Percentiles rank a stretch among this genome's conserved stretches.
These are phyloP conservation scores for Pseudogymnoascus destructans DNA, from an alignment of 2,329 filamentous ascomycete genomes.

Conservation along the genomic window DNA sequence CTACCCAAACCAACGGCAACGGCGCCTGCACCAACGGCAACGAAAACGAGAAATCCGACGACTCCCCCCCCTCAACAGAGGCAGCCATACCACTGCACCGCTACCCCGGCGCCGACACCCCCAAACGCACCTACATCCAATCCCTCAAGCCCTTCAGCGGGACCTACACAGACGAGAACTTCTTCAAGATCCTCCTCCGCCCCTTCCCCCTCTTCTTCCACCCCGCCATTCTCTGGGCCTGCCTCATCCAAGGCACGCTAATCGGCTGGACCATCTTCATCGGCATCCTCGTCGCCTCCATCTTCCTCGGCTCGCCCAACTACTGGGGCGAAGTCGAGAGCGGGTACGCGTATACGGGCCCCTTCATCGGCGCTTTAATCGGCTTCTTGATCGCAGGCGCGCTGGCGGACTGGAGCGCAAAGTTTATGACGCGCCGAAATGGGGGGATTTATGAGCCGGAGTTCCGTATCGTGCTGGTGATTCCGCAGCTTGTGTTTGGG, in stretches of 20 bases:
- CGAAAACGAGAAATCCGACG: not conserved
- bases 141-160: slow-evolving; percentile 64
- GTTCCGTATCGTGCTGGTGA: slow-evolving; percentile 70
- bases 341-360: slow-evolving; percentile 76
- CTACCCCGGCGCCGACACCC: slow-evolving; percentile 15
- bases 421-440: slow-evolving; percentile 59
- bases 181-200: slow-evolving; percentile 50
- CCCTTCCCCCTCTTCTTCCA: slow-evolving; percentile 76
- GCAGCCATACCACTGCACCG: not conserved
- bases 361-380: slow-evolving; percentile 69
- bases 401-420: slow-evolving; percentile 60
- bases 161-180: slow-evolving; percentile 64
- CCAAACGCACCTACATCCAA: slow-evolving; percentile 43
- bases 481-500: slow-evolving; percentile 69
- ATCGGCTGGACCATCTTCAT: slow-evolving; percentile 96
- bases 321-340: slow-evolving; percentile 72
- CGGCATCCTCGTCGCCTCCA: slow-evolving; percentile 65
- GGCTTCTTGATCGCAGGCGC: slow-evolving; percentile 66
- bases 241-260: slow-evolving; percentile 71
- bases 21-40: not conserved
- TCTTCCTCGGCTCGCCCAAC: slow-evolving; percentile 68
- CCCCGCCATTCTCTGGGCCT: slow-evolving; percentile 70
- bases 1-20: not conserved
- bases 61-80: not conserved
- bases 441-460: slow-evolving; percentile 80